Conservation (phyloP, 208 protist species). For the Angomonas deanei region DNA sequence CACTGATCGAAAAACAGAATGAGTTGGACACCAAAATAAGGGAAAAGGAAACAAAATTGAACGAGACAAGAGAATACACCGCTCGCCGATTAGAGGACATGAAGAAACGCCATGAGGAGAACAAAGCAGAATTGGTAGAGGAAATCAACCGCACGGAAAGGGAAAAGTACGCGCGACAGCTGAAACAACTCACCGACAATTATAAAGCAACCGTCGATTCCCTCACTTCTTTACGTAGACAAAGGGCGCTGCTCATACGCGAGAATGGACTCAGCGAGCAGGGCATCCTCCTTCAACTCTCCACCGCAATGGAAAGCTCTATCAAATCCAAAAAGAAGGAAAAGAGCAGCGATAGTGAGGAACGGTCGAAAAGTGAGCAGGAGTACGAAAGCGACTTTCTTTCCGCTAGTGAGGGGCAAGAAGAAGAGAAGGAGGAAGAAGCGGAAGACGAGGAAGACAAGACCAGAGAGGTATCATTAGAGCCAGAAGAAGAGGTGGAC, state of each 20-base stretch:
- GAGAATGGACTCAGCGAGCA: constrained; percentile 20
- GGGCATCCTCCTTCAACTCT: constrained; percentile 11
- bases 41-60: constrained; percentile 16
- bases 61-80: constrained; percentile 19
- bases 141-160: constrained; percentile 31
- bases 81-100: constrained; percentile 23
- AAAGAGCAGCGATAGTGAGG: neutral
- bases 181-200: constrained; percentile 18
- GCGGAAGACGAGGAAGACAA: neutral
- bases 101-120: constrained; percentile 15
- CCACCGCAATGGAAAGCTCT: neutral
- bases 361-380: too few relatives aligned
- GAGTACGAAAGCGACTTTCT: too few relatives aligned
- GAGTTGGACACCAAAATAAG: constrained; percentile 32
- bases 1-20: constrained; percentile 32
- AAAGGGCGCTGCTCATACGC: constrained; percentile 19
- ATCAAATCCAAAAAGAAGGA: neutral
- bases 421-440: neutral
- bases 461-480: neutral
- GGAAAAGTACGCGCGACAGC: constrained; percentile 26
- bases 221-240: constrained; percentile 19
- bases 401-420: constrained; percentile 4
- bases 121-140: constrained; percentile 16
- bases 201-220: constrained; percentile 3
- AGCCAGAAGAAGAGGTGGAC: constrained; percentile 2